These are phyloP conservation scores for Colletotrichum magnum DNA, from an alignment of 2,329 filamentous ascomycete genomes.

Conservation along the genomic window DNA sequence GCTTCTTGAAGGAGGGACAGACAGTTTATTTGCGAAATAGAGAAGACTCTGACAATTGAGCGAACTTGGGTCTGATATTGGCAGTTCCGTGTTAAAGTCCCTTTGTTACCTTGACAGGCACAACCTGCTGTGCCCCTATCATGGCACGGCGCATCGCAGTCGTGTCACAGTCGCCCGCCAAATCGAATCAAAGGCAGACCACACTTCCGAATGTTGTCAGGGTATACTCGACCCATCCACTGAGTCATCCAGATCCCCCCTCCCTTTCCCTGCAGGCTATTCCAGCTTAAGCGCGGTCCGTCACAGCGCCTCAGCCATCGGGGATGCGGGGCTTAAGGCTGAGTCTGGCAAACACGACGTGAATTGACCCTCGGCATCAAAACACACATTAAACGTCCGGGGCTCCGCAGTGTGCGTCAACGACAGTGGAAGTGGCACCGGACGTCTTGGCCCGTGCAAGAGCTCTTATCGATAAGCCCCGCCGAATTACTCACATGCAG, in stretches of 20 bases:
- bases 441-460: conserved; percentile 32
- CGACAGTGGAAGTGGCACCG: no score
- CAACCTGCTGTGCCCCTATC: no score
- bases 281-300: neutral
- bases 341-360: neutral
- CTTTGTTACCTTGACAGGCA: neutral
- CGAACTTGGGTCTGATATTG: neutral
- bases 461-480: conserved; percentile 44
- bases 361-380: no score
- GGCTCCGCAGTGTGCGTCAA: conserved; percentile 19
- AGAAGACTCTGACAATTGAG: conserved; percentile 18
- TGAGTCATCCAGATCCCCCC: neutral
- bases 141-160: no score
- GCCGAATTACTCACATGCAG: conserved; percentile 35
- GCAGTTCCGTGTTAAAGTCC: neutral
- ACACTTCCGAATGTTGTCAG: neutral
- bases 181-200: no score
- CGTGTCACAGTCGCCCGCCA: no score
- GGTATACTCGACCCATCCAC: neutral
- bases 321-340: conserved; percentile 10
- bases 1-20: neutral
- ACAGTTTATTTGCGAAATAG: conserved; percentile 12
- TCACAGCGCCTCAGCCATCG: neutral
- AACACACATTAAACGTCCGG: conserved; percentile 4
- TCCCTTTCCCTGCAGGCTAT: neutral